Evolutionary conservation across 768 basidiomycete species (phyloP).

Genomic region (Rhizopogon roseolus): DNA sequence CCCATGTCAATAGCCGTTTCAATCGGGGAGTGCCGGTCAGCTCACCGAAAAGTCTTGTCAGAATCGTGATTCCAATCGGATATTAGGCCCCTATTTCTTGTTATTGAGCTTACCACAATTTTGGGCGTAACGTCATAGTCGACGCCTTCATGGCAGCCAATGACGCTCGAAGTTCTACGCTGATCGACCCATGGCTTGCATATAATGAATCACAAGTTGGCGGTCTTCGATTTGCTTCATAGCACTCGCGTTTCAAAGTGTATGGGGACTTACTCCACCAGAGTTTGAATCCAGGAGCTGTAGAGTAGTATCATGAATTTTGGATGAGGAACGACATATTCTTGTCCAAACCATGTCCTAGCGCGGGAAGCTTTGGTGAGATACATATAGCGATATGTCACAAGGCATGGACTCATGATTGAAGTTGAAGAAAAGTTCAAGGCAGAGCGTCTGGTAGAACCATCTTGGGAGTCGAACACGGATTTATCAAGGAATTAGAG

Average conservation of each 20-base stretch:
- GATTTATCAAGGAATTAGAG: too few species aligned
- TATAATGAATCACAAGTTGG: slow-evolving; percentile 39
- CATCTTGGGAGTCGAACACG: slow-evolving; percentile 25
- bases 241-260: slow-evolving; percentile 30
- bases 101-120: too few species aligned
- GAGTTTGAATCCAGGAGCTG: slow-evolving; percentile 30
- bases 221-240: slow-evolving; percentile 40
- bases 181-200: slow-evolving; percentile 39
- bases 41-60: too few species aligned
- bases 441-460: slow-evolving; percentile 19
- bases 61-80: too few species aligned
- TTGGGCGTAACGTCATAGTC: too few species aligned
- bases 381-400: slow-evolving; percentile 34
- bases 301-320: slow-evolving; percentile 28
- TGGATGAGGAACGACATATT: slow-evolving; percentile 30
- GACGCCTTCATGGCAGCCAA: too few species aligned
- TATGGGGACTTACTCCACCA: slow-evolving; percentile 37
- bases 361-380: slow-evolving; percentile 27
- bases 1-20: too few species aligned
- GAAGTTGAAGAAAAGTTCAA: neutral
- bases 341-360: slow-evolving; percentile 28
- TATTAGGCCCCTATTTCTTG: too few species aligned
- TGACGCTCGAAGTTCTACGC: too few species aligned
- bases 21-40: too few species aligned
- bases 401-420: neutral